These are phyloP conservation scores for Lecanicillium sp. DNA, from an alignment of 2,329 filamentous ascomycete species.

Conservation along the genomic window DNA sequence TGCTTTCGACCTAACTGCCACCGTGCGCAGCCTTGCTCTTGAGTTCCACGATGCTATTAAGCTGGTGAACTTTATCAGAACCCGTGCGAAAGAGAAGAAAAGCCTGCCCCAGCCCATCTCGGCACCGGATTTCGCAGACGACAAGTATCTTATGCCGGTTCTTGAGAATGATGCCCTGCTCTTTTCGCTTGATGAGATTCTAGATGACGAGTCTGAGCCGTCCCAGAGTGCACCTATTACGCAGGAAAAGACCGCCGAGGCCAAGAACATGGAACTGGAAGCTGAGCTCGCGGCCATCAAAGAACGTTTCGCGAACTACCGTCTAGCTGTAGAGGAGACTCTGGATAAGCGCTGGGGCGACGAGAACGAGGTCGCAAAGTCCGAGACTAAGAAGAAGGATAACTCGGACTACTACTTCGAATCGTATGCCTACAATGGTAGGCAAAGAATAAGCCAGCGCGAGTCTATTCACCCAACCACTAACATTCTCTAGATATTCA, in stretches of 20 bases:
- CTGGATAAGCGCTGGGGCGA: conserved; percentile 60
- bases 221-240: conserved; percentile 15
- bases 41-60: conserved; percentile 71
- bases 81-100: conserved; percentile 37
- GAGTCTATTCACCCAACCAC: too few species aligned
- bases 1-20: conserved; percentile 59
- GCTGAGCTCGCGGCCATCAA: conserved; percentile 54
- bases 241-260: conserved; percentile 26
- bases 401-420: conserved; percentile 48
- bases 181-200: conserved; percentile 73
- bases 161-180: conserved; percentile 86
- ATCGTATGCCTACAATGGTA: conserved; percentile 57
- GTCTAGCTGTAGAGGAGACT: conserved; percentile 58
- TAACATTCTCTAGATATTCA: conserved; percentile 65
- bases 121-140: conserved; percentile 61
- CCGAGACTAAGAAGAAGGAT: conserved; percentile 25
- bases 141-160: conserved; percentile 75
- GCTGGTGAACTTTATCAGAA: conserved; percentile 64
- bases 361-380: conserved; percentile 35
- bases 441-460: background rate
- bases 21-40: conserved; percentile 51
- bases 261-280: conserved; percentile 51
- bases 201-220: conserved; percentile 43
- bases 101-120: conserved; percentile 53
- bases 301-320: conserved; percentile 59